A percentile compares a stretch with the other conserved stretches of the same genome.
phyloP scores from a whole-genome alignment of 805 yeast genomes.

The Kodamaea restingae region DNA sequence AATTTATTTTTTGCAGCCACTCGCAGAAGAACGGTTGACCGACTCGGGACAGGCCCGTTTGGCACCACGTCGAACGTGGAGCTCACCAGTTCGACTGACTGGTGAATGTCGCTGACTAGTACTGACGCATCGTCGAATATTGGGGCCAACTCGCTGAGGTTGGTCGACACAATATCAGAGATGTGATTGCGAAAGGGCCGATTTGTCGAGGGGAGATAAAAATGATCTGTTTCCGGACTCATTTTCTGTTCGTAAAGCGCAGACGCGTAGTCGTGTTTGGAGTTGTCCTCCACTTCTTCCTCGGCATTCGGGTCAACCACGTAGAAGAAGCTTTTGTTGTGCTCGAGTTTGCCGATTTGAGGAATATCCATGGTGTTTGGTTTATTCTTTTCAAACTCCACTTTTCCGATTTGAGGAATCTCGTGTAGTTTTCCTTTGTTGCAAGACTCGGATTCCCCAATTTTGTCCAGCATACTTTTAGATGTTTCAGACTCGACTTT shows the following conservation, averaged over 20 bases:
- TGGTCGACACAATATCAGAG: conserved; percentile 9
- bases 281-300: too few relatives aligned
- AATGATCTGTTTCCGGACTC: background rate
- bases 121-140: conserved; percentile 33
- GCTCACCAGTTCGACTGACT: background rate
- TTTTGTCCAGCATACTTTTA: too few relatives aligned
- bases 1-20: conserved; percentile 23
- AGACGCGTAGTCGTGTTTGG: too few relatives aligned
- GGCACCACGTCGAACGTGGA: background rate
- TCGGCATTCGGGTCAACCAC: background rate
- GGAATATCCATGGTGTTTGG: too few relatives aligned
- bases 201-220: too few relatives aligned
- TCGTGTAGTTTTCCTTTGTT: too few relatives aligned
- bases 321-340: background rate
- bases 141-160: conserved; percentile 8
- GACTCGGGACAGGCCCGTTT: background rate
- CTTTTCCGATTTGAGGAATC: too few relatives aligned
- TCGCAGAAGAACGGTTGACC: background rate
- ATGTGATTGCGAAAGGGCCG: conserved; percentile 11
- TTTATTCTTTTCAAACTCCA: too few relatives aligned
- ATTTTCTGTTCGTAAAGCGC: background rate
- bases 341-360: background rate
- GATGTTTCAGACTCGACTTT: too few relatives aligned
- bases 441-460: too few relatives aligned
- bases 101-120: conserved; percentile 31